Conservation (phyloP, 1,284 basidiomycete genomes). For the Moesziomyces parantarcticus region DNA sequence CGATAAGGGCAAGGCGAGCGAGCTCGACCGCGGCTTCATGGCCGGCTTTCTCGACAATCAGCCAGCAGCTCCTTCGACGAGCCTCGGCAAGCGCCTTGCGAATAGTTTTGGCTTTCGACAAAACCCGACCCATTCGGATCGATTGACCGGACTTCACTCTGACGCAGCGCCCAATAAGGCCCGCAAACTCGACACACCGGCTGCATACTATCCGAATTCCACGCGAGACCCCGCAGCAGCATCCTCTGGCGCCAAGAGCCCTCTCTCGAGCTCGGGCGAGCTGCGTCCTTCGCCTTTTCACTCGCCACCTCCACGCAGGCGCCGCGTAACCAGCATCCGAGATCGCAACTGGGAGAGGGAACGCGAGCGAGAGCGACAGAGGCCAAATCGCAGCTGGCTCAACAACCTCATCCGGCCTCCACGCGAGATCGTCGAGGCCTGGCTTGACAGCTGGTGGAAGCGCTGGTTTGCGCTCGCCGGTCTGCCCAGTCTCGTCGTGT, state of each 20-base stretch:
- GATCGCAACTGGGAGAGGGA: slow-evolving; percentile 45
- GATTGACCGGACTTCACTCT: slow-evolving; percentile 7
- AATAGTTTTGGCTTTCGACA: slow-evolving; percentile 37
- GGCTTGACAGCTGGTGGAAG: slow-evolving; percentile 71
- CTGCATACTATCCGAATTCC: slow-evolving; percentile 17
- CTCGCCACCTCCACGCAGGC: slow-evolving; percentile 26
- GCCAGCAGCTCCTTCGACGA: slow-evolving; percentile 16
- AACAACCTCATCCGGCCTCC: slow-evolving; percentile 68
- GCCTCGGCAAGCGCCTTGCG: slow-evolving; percentile 35
- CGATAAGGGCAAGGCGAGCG: slow-evolving; percentile 37
- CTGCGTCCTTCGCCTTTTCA: slow-evolving; percentile 39
- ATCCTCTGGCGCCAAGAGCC: not conserved
- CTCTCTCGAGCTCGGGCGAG: slow-evolving; percentile 6
- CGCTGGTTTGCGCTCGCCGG: slow-evolving; percentile 71
- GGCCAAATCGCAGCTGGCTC: slow-evolving; percentile 44
- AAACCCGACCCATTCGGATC: slow-evolving; percentile 3
- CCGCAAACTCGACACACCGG: slow-evolving; percentile 11
- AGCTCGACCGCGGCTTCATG: slow-evolving; percentile 25
- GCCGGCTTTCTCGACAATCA: slow-evolving; percentile 21
- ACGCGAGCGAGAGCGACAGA: slow-evolving; percentile 27
- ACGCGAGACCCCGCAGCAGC: slow-evolving; percentile 1
- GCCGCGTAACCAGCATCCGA: slow-evolving; percentile 42
- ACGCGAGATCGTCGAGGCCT: slow-evolving; percentile 69
- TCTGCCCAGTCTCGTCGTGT: slow-evolving; percentile 71
- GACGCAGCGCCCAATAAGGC: not conserved